These are phyloP conservation scores for Pelargonium nanum DNA, from an alignment of 345 rosid species.

Conservation along the genomic window DNA sequence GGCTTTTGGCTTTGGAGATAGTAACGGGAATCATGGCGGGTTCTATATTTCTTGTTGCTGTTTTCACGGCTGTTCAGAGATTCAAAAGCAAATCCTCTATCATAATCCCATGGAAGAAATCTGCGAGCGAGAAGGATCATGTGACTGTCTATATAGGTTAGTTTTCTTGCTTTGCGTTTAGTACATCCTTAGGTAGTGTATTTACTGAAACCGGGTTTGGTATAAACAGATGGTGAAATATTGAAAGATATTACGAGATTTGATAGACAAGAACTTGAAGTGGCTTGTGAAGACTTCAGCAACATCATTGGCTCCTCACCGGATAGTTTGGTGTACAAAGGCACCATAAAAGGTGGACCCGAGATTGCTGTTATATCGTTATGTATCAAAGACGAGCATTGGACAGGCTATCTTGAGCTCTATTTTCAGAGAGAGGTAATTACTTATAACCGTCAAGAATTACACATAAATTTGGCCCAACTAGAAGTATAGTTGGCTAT, in stretches of 20 bases:
- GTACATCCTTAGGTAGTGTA: neutral
- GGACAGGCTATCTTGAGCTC: constrained; percentile 90
- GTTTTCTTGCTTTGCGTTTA: constrained; percentile 15
- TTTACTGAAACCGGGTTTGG: neutral
- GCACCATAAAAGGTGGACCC: constrained; percentile 76
- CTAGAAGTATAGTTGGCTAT: too few species aligned
- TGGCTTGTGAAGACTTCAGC: constrained; percentile 98
- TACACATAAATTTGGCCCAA: constrained; percentile 2
- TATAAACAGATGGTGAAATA: constrained; percentile 63
- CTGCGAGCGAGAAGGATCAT: constrained; percentile 67
- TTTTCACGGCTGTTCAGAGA: constrained; percentile 54
- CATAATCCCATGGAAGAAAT: constrained; percentile 96
- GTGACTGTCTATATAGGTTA: constrained; percentile 60
- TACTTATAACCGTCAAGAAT: neutral
- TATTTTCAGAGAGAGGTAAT: constrained; percentile 87
- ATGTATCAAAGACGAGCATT: constrained; percentile 68
- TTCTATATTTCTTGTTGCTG: constrained; percentile 44
- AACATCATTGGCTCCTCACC: constrained; percentile 91
- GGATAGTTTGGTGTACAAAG: constrained; percentile 86
- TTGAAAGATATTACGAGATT: constrained; percentile 68
- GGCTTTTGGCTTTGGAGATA: constrained; percentile 81
- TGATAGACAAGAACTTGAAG: constrained; percentile 90
- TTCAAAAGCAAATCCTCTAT: constrained; percentile 68
- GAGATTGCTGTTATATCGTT: constrained; percentile 94
- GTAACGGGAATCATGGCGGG: constrained; percentile 78